These are phyloP conservation scores for Grammothele lineata DNA, from an alignment of 768 basidiomycete species.

Conservation along the genomic window DNA sequence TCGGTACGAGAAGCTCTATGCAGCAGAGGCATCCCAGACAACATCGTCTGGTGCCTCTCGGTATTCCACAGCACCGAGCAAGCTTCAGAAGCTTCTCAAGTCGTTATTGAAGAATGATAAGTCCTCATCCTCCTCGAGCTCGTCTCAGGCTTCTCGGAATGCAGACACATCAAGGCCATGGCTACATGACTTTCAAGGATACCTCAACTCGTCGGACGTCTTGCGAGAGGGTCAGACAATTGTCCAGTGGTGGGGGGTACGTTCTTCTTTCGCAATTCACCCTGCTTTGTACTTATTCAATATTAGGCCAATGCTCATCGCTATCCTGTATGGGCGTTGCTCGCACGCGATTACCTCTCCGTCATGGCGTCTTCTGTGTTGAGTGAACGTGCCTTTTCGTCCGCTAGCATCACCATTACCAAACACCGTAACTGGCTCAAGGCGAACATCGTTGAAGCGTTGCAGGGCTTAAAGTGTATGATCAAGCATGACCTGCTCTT, in stretches of 20 bases:
- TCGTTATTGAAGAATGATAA: too few relatives aligned
- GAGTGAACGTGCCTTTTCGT: slow-evolving; percentile 22
- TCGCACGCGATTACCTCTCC: slow-evolving; percentile 26
- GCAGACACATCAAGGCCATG: not conserved
- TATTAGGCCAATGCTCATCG: slow-evolving; percentile 14
- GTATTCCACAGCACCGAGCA: too few relatives aligned
- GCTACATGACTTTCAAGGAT: not conserved
- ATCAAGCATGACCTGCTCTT: slow-evolving; percentile 12
- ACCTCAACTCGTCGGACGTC: slow-evolving; percentile 2
- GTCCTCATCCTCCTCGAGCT: too few relatives aligned
- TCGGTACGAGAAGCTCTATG: too few relatives aligned
- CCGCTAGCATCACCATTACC: slow-evolving; percentile 19
- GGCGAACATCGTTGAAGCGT: slow-evolving; percentile 25
- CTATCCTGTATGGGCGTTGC: slow-evolving; percentile 25
- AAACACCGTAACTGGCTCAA: slow-evolving; percentile 22
- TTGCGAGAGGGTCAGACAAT: slow-evolving; percentile 4
- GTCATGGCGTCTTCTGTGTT: slow-evolving; percentile 26
- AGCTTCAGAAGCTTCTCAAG: too few relatives aligned
- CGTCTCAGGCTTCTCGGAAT: too few relatives aligned
- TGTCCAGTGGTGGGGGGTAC: slow-evolving; percentile 25
- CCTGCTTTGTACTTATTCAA: not conserved
- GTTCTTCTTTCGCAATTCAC: not conserved
- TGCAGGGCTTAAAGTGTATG: slow-evolving; percentile 21
- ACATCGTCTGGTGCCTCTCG: too few relatives aligned
- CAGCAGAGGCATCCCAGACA: too few relatives aligned